Conservation (phyloP, 306 rosid species). For the Acmispon strigosus region DNA sequence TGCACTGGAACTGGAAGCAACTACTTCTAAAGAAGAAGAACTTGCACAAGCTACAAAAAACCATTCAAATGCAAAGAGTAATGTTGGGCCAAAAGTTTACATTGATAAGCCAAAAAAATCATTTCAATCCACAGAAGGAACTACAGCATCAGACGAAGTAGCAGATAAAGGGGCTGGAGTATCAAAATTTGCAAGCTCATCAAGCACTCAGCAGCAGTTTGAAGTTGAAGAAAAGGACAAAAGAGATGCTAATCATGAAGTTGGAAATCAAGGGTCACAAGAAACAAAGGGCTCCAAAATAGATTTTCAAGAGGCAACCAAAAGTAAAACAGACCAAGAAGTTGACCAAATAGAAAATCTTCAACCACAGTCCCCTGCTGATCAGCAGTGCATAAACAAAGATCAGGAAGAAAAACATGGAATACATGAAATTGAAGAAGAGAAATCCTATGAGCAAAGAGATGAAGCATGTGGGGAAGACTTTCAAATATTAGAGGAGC, state of each 20-base stretch:
- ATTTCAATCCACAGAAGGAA: background rate
- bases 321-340: background rate
- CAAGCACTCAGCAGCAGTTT: constrained; percentile 12
- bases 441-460: background rate
- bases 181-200: background rate
- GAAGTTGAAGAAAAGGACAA: background rate
- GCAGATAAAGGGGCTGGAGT: background rate
- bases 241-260: background rate
- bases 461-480: too few species aligned
- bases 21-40: background rate
- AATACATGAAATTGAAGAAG: constrained; percentile 11
- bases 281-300: background rate
- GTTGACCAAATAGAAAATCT: constrained; percentile 1
- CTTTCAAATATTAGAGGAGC: background rate
- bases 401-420: constrained; percentile 2
- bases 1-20: constrained; percentile 3
- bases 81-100: constrained; percentile 2
- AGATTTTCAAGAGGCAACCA: constrained; percentile 10
- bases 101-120: background rate
- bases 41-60: background rate
- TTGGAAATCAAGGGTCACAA: background rate
- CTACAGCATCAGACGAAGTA: background rate
- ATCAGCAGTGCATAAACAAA: background rate
- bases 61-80: background rate
- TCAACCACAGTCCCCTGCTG: background rate